A percentile compares a stretch with the other conserved stretches of the same genome.
Conservation (phyloP, 164 flowering plant species). For the Sextonia rubra region DNA sequence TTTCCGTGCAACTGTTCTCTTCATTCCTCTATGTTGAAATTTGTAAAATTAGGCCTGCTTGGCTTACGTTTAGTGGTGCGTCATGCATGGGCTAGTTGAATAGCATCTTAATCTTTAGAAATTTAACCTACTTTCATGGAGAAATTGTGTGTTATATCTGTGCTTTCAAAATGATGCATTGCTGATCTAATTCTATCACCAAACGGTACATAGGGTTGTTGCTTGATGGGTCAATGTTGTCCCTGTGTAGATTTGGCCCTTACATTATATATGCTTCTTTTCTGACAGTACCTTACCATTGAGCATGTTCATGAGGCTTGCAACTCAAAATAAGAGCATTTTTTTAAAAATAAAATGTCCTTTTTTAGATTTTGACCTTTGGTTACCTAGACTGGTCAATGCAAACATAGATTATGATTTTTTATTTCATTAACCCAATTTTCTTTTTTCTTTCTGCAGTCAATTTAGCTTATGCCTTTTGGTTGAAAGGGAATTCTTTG, state of each 20-base stretch:
- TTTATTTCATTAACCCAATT: background rate
- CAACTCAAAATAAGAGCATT: background rate
- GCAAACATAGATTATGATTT: background rate
- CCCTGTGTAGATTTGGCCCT: background rate
- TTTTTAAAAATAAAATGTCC: background rate
- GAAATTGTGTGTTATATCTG: background rate
- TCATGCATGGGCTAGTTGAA: too few relatives aligned
- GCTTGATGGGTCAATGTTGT: background rate
- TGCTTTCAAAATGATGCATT: background rate
- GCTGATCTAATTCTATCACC: background rate
- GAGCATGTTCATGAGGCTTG: background rate
- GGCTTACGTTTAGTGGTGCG: background rate
- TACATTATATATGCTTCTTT: background rate
- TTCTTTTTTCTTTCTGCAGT: slow-evolving; percentile 39
- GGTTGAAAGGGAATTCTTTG: slow-evolving; percentile 53
- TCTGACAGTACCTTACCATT: background rate
- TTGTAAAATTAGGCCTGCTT: background rate
- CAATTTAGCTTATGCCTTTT: slow-evolving; percentile 81
- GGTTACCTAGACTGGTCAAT: background rate
- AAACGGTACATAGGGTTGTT: background rate
- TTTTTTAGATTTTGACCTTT: background rate
- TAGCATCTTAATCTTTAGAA: too few relatives aligned
- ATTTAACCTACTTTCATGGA: background rate
- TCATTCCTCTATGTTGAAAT: background rate
- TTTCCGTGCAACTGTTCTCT: slow-evolving; percentile 7